These are phyloP conservation scores for Tremella fuciformis DNA, from an alignment of 768 basidiomycete species.

Conservation along the genomic window DNA sequence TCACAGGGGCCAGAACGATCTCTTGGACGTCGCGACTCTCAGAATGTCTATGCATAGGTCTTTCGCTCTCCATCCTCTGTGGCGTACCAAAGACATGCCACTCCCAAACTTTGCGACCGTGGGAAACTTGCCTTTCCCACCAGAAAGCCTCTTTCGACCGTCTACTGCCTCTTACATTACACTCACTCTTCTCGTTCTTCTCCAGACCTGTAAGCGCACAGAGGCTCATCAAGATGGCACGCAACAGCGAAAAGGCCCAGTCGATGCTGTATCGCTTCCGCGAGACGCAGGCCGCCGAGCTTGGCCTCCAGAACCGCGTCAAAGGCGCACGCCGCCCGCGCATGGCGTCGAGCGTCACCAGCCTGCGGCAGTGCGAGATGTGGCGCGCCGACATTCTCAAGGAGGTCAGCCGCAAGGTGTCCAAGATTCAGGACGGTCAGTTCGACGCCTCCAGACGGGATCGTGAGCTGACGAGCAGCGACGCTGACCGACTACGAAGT, in stretches of 20 bases:
- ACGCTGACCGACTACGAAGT: conserved; percentile 93
- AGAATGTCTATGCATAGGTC: too few relatives aligned
- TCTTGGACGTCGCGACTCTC: too few relatives aligned
- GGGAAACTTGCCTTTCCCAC: too few relatives aligned
- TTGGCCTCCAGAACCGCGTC: conserved; percentile 71
- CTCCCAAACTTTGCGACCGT: too few relatives aligned
- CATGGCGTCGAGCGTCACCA: conserved; percentile 89
- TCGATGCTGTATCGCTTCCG: conserved; percentile 62
- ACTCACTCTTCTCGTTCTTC: not conserved
- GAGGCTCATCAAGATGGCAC: conserved; percentile 58
- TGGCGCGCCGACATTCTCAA: conserved; percentile 94
- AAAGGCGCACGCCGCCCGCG: conserved; percentile 80
- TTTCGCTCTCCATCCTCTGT: too few relatives aligned
- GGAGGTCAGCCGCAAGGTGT: conserved; percentile 93
- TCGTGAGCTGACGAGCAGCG: conserved; percentile 57
- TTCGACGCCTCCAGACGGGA: conserved; percentile 17
- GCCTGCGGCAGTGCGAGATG: conserved; percentile 84
- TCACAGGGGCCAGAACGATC: too few relatives aligned
- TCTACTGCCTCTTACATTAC: not conserved
- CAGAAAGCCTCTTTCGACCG: too few relatives aligned
- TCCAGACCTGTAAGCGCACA: not conserved
- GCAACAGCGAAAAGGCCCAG: conserved; percentile 98
- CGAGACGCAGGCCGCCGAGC: conserved; percentile 91
- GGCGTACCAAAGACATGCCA: too few relatives aligned
- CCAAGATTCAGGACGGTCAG: conserved; percentile 94